Conservation (phyloP, 805 yeast species). For the Cyberlindnera maclurae region DNA sequence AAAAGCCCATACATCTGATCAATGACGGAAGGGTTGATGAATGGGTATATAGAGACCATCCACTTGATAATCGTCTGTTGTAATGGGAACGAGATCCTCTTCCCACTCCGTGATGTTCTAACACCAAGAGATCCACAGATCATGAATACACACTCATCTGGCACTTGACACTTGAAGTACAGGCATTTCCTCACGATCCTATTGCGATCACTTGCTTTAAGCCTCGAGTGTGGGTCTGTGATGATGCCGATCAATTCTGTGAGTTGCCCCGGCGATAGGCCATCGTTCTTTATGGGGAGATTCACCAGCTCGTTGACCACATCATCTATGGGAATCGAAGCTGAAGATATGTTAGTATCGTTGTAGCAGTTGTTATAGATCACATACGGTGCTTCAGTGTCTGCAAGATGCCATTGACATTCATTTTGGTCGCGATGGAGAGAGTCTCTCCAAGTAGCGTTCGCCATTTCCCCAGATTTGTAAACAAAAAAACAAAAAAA, state of each 20-base stretch:
- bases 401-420: too few species aligned
- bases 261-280: slow-evolving; percentile 10
- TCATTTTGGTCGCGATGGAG: too few species aligned
- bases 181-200: slow-evolving; percentile 23
- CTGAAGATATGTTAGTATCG: neutral
- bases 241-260: slow-evolving; percentile 3
- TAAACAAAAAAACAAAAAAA: too few species aligned
- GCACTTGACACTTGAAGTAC: slow-evolving; percentile 25
- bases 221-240: slow-evolving; percentile 4
- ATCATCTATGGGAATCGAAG: neutral
- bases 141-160: slow-evolving; percentile 18
- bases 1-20: slow-evolving; percentile 22
- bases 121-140: slow-evolving; percentile 28
- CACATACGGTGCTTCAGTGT: too few species aligned
- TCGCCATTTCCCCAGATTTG: too few species aligned
- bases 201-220: slow-evolving; percentile 1
- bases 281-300: slow-evolving; percentile 3
- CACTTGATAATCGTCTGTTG: slow-evolving; percentile 27
- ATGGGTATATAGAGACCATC: slow-evolving; percentile 27
- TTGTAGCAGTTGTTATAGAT: neutral
- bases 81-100: slow-evolving; percentile 13
- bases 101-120: slow-evolving; percentile 17
- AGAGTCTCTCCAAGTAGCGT: too few species aligned
- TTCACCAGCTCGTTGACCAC: slow-evolving; percentile 2
- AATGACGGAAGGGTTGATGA: slow-evolving; percentile 15